Evolutionary conservation across 2,329 filamentous ascomycete genomes (phyloP), one percentile per base, ranked within the genome.

Genomic region (Cladosporium phlei): DNA sequence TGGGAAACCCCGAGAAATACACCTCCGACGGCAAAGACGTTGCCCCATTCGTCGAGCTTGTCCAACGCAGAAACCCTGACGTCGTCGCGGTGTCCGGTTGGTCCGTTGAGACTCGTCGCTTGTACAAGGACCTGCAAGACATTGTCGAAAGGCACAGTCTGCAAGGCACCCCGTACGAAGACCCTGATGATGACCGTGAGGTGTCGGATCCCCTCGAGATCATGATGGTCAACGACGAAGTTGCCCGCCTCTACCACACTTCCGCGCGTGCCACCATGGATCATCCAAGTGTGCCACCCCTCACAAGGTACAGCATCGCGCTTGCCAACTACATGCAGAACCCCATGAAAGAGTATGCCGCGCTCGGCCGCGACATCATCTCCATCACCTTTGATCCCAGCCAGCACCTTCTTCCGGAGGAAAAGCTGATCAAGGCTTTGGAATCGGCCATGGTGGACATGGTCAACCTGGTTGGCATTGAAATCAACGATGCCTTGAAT

Each of bases 361-460:
- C 89, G 1, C 78, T 98, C 35, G 90, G 89, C 46, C 87, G 85
- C 58, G 90, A 97, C 61, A 82, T 97, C 50, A 74, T 84, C 10
- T 95, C 91, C 1, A 78, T 98, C 50, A 79, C 83, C 16, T 96
- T 96, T 67, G 89, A 96, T 57, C 81, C 87, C 3, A 90, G 89
- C 58, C 93, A 98, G 65, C 85, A 90, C 51, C 78, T 96, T 22
- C 76, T 98, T 11, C 85, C 90, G 0, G 80, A 89, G 51, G 91
- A 97, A 28, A 90, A 95, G 70, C 76, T 98, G 29, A 72, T 84
- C 52, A 89, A 87, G 64, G 82, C 88, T 50, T 77, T 98, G 12
- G 93, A 98, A 60, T 94, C 87, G n/a, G 88, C 91, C 34, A 87
- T 98, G 81, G 91, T 98, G 9, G 93, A 98, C 64, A 95, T 95